phyloP scores from a whole-genome alignment of 768 basidiomycete species.

The Lactarius indigo region DNA sequence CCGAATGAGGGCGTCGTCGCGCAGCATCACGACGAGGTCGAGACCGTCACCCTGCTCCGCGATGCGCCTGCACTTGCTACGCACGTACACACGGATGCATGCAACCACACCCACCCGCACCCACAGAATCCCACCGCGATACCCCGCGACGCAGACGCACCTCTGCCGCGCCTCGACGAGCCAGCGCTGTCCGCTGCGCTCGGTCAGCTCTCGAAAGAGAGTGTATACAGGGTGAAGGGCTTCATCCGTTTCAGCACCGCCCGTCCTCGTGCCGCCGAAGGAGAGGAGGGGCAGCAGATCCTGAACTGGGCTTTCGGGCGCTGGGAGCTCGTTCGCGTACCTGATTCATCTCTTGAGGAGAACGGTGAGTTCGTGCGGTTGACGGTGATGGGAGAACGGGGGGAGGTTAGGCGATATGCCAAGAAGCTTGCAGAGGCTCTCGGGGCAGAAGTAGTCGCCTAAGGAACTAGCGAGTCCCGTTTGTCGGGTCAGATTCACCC shows the following conservation, averaged over 20 bases:
- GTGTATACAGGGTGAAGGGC: slow-evolving; percentile 82
- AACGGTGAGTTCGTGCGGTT: slow-evolving; percentile 47
- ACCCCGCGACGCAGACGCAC: not conserved
- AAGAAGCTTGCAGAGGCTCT: slow-evolving; percentile 50
- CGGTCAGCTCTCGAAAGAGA: slow-evolving; percentile 55
- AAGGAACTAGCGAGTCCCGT: not conserved
- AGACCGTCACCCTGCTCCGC: slow-evolving; percentile 64
- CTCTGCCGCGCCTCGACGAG: slow-evolving; percentile 33
- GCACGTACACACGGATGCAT: slow-evolving; percentile 20
- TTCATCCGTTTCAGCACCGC: slow-evolving; percentile 53
- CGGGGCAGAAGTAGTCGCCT: slow-evolving; percentile 32
- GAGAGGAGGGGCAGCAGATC: slow-evolving; percentile 40
- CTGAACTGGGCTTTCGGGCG: slow-evolving; percentile 96
- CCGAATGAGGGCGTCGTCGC: slow-evolving; percentile 20
- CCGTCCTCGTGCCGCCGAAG: slow-evolving; percentile 28
- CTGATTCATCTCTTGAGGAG: not conserved
- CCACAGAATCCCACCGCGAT: not conserved
- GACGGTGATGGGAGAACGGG: slow-evolving; percentile 91
- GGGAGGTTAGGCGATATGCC: slow-evolving; percentile 64
- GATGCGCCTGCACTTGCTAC: slow-evolving; percentile 34
- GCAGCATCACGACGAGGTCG: slow-evolving; percentile 78
- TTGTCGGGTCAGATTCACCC: not conserved
- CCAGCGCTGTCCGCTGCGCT: slow-evolving; percentile 47
- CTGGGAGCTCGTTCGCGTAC: slow-evolving; percentile 54
- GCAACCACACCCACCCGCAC: slow-evolving; percentile 1